Evolutionary conservation across 495 filamentous ascomycete genomes (phyloP).

Genomic region (Durotheca rogersii): DNA sequence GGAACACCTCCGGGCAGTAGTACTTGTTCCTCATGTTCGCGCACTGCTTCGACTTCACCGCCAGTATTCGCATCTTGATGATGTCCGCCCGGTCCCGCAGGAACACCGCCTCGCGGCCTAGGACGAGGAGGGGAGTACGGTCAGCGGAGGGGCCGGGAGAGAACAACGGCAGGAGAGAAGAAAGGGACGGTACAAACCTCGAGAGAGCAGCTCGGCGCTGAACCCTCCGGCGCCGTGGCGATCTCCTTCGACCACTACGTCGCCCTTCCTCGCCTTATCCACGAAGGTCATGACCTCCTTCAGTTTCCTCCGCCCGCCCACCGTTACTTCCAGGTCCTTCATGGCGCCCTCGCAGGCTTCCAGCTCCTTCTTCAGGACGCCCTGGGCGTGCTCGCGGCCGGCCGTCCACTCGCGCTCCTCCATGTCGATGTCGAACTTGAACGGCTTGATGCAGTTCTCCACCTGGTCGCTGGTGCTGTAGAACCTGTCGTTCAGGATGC

Average conservation of each 20-base stretch:
- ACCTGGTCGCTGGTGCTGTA: slow-evolving; percentile 97
- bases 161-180: too few species aligned
- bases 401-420: slow-evolving; percentile 84
- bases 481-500: slow-evolving; percentile 89
- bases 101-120: slow-evolving; percentile 89
- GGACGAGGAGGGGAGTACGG: too few species aligned
- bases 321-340: slow-evolving; percentile 67
- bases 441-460: slow-evolving; percentile 99
- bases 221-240: slow-evolving; percentile 88
- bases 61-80: slow-evolving; percentile 83
- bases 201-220: slow-evolving; percentile 73
- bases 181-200: too few species aligned
- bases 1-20: slow-evolving; percentile 94
- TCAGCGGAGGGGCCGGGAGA: too few species aligned
- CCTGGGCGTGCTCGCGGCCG: slow-evolving; percentile 75
- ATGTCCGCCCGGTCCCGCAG: slow-evolving; percentile 86
- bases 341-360: slow-evolving; percentile 76
- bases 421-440: slow-evolving; percentile 95
- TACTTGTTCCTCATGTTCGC: slow-evolving; percentile 82
- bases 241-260: slow-evolving; percentile 79
- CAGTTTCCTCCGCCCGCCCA: slow-evolving; percentile 80
- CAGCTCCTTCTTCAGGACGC: slow-evolving; percentile 79
- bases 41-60: slow-evolving; percentile 86
- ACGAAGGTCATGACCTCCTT: slow-evolving; percentile 90
- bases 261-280: slow-evolving; percentile 81